Conservation (phyloP, 2,329 filamentous ascomycete genomes). For the Leptographium flavum region DNA sequence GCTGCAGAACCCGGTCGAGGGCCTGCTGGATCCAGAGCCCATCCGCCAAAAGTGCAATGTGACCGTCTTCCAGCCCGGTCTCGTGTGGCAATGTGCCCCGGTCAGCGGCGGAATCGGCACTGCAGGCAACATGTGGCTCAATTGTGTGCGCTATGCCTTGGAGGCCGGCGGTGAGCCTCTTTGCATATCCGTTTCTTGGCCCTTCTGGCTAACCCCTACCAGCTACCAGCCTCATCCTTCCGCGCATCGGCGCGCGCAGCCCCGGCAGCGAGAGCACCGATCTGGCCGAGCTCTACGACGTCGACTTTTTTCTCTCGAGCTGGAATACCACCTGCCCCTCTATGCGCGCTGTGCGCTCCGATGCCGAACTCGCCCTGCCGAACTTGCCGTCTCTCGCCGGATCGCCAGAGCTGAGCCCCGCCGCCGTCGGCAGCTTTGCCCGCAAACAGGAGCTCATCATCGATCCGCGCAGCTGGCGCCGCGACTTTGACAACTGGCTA, state of each 20-base stretch:
- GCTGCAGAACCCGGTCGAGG: slow-evolving; percentile 10
- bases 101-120: slow-evolving; percentile 22
- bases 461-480: slow-evolving; percentile 11
- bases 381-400: slow-evolving; percentile 1
- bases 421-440: slow-evolving; percentile 2
- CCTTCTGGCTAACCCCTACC: background rate
- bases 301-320: slow-evolving; percentile 5
- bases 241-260: slow-evolving; percentile 11
- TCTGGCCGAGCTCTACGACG: slow-evolving; percentile 6
- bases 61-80: slow-evolving; percentile 18
- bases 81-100: slow-evolving; percentile 22
- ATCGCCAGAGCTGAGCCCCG: slow-evolving; percentile 2
- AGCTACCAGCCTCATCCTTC: slow-evolving; percentile 10
- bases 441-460: slow-evolving; percentile 9
- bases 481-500: slow-evolving; percentile 11
- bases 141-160: slow-evolving; percentile 23
- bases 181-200: background rate
- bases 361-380: slow-evolving; percentile 1
- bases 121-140: slow-evolving; percentile 20
- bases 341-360: slow-evolving; percentile 7
- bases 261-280: background rate
- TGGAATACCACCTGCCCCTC: slow-evolving; percentile 7
- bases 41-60: slow-evolving; percentile 14
- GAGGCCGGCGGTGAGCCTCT: slow-evolving; percentile 11
- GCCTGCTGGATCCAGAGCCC: slow-evolving; percentile 9